Evolutionary conservation across 1,139 yeast species (phyloP).

Genomic region (Suhomyces atakaporum): DNA sequence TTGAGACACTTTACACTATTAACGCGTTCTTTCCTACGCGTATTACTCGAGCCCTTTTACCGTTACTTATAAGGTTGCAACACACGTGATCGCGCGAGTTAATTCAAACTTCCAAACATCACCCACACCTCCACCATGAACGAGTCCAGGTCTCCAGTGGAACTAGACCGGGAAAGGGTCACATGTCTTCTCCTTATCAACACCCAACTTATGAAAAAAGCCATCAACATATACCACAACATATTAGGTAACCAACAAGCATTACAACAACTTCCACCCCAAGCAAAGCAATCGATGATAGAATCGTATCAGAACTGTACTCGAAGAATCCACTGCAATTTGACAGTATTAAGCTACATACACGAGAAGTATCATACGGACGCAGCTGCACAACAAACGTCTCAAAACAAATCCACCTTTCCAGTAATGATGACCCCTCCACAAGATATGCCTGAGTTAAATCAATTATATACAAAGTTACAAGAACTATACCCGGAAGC

Average conservation of each 20-base stretch:
- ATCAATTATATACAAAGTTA: constrained; percentile 46
- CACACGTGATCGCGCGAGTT: constrained; percentile 9
- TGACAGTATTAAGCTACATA: constrained; percentile 53
- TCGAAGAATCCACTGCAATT: constrained; percentile 54
- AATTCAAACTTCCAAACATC: neutral
- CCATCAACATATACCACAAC: constrained; percentile 41
- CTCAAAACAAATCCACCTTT: constrained; percentile 40
- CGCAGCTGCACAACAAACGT: constrained; percentile 26
- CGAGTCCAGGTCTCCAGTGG: constrained; percentile 16
- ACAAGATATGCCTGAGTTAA: constrained; percentile 55
- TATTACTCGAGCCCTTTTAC: no score
- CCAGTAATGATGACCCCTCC: constrained; percentile 59
- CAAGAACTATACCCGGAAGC: constrained; percentile 61
- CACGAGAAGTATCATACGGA: constrained; percentile 53
- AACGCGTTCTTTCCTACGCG: no score
- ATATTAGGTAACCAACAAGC: constrained; percentile 39
- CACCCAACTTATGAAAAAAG: constrained; percentile 53
- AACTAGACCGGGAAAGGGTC: constrained; percentile 47
- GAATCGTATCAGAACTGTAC: constrained; percentile 54
- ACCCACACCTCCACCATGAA: constrained; percentile 9
- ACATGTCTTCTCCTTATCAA: constrained; percentile 54
- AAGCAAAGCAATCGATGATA: constrained; percentile 37
- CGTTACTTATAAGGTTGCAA: no score
- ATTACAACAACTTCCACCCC: constrained; percentile 39
- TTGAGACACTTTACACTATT: no score